Percentiles rank a stretch among this genome's conserved stretches.
These are phyloP conservation scores for Diaporthe citrichinensis DNA, from an alignment of 2,329 filamentous ascomycete species.

Conservation along the genomic window DNA sequence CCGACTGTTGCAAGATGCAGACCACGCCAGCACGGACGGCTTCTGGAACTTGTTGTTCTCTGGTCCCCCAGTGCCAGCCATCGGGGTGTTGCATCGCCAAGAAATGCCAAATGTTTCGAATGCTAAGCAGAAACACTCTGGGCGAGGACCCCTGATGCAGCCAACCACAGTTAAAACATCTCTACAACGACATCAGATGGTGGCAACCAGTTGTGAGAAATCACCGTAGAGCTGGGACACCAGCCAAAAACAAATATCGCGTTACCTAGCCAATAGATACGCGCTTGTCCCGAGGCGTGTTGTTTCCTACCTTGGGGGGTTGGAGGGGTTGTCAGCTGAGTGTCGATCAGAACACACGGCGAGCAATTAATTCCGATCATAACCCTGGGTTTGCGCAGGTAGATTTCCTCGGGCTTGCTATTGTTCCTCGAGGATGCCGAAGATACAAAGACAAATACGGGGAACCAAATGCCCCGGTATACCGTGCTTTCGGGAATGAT, in stretches of 20 bases:
- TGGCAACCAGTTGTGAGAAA: slow-evolving; percentile 3
- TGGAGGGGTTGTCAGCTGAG: not conserved
- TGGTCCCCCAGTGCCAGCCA: slow-evolving; percentile 11
- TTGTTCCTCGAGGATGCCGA: not conserved
- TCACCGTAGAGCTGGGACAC: not conserved
- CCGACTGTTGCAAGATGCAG: slow-evolving; percentile 29
- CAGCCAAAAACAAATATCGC: not conserved
- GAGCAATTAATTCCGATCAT: too few species aligned
- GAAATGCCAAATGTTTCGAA: slow-evolving; percentile 34
- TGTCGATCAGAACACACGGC: not conserved
- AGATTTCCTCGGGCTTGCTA: not conserved
- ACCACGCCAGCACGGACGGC: slow-evolving; percentile 29
- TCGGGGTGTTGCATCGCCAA: slow-evolving; percentile 32
- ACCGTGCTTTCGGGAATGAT: not conserved
- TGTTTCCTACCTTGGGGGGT: not conserved
- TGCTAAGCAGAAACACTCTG: slow-evolving; percentile 31
- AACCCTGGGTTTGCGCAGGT: too few species aligned
- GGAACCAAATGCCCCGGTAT: not conserved
- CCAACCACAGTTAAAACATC: slow-evolving; percentile 32
- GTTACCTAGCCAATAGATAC: not conserved
- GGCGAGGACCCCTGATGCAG: slow-evolving; percentile 24
- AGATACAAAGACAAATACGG: not conserved
- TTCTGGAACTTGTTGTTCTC: slow-evolving; percentile 28
- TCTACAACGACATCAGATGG: slow-evolving; percentile 13
- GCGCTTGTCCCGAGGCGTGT: too few species aligned